These are phyloP conservation scores for Nicotiana sylvestris DNA, from an alignment of 257 asterid genomes.

Conservation along the genomic window DNA sequence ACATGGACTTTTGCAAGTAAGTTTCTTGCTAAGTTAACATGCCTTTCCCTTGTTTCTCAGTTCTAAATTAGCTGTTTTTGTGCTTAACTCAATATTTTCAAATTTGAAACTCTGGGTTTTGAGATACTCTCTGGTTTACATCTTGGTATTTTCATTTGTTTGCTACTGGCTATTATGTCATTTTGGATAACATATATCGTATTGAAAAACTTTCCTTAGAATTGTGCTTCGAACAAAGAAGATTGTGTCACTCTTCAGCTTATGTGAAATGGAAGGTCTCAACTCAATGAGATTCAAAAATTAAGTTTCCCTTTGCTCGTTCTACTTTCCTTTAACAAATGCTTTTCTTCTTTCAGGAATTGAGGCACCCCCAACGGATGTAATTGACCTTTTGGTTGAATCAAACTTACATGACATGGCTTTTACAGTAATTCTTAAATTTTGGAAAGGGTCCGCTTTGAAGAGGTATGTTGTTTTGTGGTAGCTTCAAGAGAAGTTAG, in stretches of 20 bases:
- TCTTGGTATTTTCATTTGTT: background rate
- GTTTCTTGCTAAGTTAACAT: background rate
- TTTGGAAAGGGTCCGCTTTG: slow-evolving; percentile 85
- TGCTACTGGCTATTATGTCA: background rate
- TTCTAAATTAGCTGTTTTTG: background rate
- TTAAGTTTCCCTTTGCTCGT: slow-evolving; percentile 7
- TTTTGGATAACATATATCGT: background rate
- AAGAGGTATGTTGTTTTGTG: slow-evolving; percentile 48
- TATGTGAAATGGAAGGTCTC: background rate
- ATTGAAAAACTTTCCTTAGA: background rate
- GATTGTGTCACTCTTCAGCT: background rate
- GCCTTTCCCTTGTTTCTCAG: background rate
- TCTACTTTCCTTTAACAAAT: background rate
- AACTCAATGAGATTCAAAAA: background rate
- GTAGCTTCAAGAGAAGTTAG: slow-evolving; percentile 15
- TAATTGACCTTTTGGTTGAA: slow-evolving; percentile 86
- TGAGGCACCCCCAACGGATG: slow-evolving; percentile 54
- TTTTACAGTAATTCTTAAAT: slow-evolving; percentile 72
- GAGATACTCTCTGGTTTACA: background rate
- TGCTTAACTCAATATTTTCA: background rate
- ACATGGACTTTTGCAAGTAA: slow-evolving; percentile 47
- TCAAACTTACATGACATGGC: slow-evolving; percentile 87
- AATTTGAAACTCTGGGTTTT: background rate
- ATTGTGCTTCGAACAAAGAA: background rate
- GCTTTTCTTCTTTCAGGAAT: slow-evolving; percentile 43